These are phyloP conservation scores for Fusarium sp. DNA, from an alignment of 2,329 filamentous ascomycete genomes.

Conservation along the genomic window DNA sequence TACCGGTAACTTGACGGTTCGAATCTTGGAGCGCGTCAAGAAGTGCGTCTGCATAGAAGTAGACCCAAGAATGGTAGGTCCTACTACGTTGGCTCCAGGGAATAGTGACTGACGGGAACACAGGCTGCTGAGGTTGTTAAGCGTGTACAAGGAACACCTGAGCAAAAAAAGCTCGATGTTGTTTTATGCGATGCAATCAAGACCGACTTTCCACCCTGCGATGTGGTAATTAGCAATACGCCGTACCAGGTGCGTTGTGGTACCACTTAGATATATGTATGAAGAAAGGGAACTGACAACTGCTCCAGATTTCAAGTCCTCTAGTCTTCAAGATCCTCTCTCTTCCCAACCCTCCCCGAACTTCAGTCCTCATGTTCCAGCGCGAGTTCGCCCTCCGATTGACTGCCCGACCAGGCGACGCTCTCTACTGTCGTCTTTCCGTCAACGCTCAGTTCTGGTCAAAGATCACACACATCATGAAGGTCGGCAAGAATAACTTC, in stretches of 20 bases:
- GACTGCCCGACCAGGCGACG: slow-evolving; percentile 86
- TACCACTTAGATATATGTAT: neutral
- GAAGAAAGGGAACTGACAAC: slow-evolving; percentile 26
- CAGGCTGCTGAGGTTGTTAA: slow-evolving; percentile 87
- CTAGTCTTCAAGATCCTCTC: slow-evolving; percentile 90
- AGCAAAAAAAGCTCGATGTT: slow-evolving; percentile 85
- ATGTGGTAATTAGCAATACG: slow-evolving; percentile 79
- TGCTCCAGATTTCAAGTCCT: slow-evolving; percentile 79
- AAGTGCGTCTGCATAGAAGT: slow-evolving; percentile 86
- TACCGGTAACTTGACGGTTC: slow-evolving; percentile 87
- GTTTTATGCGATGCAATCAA: slow-evolving; percentile 90
- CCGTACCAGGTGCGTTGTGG: slow-evolving; percentile 60
- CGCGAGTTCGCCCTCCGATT: slow-evolving; percentile 92
- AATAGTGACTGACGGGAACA: too few species aligned
- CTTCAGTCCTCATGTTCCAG: slow-evolving; percentile 95
- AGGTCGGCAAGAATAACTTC: slow-evolving; percentile 97
- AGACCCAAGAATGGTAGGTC: slow-evolving; percentile 80
- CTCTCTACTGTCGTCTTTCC: slow-evolving; percentile 87
- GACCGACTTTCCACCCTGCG: slow-evolving; percentile 77
- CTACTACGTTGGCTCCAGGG: too few species aligned
- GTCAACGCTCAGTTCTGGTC: slow-evolving; percentile 94
- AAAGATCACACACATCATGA: slow-evolving; percentile 77
- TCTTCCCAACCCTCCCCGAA: slow-evolving; percentile 80
- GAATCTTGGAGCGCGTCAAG: slow-evolving; percentile 88
- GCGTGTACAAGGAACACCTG: slow-evolving; percentile 88